A percentile compares a stretch with the other conserved stretches of the same genome.
phyloP scores from a whole-genome alignment of 495 filamentous ascomycete genomes.

The Neurospora sp. region DNA sequence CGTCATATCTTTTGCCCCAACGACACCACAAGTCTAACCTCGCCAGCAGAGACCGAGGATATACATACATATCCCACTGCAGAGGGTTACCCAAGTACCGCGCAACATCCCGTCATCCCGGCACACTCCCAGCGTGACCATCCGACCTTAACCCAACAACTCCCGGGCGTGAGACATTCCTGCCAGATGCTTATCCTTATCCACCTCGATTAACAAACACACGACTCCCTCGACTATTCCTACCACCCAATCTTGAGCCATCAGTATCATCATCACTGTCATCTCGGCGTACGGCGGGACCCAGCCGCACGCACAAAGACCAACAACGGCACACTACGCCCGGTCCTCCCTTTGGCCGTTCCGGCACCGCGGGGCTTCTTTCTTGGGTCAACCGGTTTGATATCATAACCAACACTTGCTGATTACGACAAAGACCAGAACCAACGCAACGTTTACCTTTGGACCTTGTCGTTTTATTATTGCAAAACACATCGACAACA shows the following conservation, averaged over 20 bases:
- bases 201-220: not conserved
- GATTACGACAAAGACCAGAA: not conserved
- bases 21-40: not conserved
- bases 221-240: not conserved
- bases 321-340: not conserved
- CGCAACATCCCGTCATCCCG: not conserved
- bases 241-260: not conserved
- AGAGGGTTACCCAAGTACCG: not conserved
- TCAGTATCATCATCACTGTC: not conserved
- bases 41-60: not conserved
- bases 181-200: not conserved
- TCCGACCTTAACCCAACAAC: not conserved
- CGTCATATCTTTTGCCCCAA: not conserved
- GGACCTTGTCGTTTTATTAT: not conserved
- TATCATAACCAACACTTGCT: constrained; percentile 1
- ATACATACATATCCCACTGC: not conserved
- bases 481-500: not conserved
- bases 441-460: not conserved
- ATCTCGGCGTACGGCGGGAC: not conserved
- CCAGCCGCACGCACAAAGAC: not conserved
- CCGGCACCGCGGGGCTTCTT: not conserved
- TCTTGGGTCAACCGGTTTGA: not conserved
- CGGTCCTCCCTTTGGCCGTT: not conserved
- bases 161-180: not conserved
- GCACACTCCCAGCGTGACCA: not conserved